Conservation (phyloP, 805 yeast genomes). For the Zygoascus biomembranicola region DNA sequence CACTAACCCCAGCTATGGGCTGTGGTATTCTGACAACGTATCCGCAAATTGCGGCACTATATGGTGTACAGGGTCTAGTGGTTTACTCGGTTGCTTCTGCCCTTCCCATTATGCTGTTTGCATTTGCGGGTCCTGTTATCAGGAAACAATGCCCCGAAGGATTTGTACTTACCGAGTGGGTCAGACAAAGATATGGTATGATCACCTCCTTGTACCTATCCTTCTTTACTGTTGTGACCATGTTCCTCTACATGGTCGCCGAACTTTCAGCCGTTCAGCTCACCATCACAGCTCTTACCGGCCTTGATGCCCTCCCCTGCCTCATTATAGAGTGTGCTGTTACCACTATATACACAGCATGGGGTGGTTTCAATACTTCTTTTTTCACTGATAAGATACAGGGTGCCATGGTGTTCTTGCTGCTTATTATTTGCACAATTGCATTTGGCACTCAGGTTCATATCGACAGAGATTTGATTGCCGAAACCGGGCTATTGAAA, state of each 20-base stretch:
- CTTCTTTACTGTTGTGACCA: slow-evolving; percentile 72
- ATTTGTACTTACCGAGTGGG: slow-evolving; percentile 91
- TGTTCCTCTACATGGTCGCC: slow-evolving; percentile 72
- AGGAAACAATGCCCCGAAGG: slow-evolving; percentile 79
- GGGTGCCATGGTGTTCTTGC: slow-evolving; percentile 59
- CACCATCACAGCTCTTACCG: slow-evolving; percentile 72
- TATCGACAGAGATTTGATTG: slow-evolving; percentile 51
- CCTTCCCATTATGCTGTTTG: slow-evolving; percentile 77
- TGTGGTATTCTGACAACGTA: slow-evolving; percentile 82
- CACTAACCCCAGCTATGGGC: slow-evolving; percentile 55
- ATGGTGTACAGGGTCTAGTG: slow-evolving; percentile 81
- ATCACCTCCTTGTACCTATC: slow-evolving; percentile 68
- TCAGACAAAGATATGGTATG: slow-evolving; percentile 69
- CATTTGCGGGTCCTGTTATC: slow-evolving; percentile 72
- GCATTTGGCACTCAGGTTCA: slow-evolving; percentile 70
- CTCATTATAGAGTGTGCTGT: slow-evolving; percentile 80
- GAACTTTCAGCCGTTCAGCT: slow-evolving; percentile 75
- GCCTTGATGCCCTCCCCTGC: slow-evolving; percentile 68
- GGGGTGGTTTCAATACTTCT: slow-evolving; percentile 86
- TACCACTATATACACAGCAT: slow-evolving; percentile 75
- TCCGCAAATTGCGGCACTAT: slow-evolving; percentile 74
- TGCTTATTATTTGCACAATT: slow-evolving; percentile 61
- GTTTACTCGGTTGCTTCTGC: slow-evolving; percentile 77
- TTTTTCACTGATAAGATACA: slow-evolving; percentile 83
- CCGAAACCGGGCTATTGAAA: slow-evolving; percentile 55